Conservation (phyloP, 208 protist species). For the Trypanosoma boissoni region DNA sequence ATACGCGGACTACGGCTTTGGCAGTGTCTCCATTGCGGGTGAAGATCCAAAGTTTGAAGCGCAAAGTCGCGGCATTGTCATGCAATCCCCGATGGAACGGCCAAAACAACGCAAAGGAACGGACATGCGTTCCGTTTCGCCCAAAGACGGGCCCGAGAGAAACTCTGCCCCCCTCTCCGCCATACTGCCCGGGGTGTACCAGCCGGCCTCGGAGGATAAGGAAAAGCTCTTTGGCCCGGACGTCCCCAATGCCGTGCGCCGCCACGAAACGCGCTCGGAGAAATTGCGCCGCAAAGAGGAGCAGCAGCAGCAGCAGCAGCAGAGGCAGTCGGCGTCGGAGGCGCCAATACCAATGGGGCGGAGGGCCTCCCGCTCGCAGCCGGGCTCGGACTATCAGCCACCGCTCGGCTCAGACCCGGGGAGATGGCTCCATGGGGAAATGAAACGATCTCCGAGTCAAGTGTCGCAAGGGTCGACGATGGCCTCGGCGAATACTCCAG, state of each 20-base stretch:
- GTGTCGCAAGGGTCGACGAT: neutral
- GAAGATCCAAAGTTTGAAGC: slow-evolving; percentile 62
- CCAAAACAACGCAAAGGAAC: neutral
- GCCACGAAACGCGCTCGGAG: slow-evolving; percentile 72
- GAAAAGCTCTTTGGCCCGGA: slow-evolving; percentile 77
- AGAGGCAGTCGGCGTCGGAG: slow-evolving; percentile 11
- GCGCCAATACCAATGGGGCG: neutral
- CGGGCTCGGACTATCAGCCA: slow-evolving; percentile 66
- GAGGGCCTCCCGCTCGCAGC: slow-evolving; percentile 14
- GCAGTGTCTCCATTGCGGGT: slow-evolving; percentile 35
- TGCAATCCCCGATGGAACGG: slow-evolving; percentile 26
- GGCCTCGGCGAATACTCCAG: neutral
- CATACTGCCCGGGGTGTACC: slow-evolving; percentile 68
- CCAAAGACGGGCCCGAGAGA: neutral
- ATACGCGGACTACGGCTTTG: slow-evolving; percentile 69
- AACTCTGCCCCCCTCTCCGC: neutral
- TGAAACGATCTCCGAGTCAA: neutral
- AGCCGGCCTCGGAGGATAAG: slow-evolving; percentile 57
- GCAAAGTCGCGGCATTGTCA: slow-evolving; percentile 42
- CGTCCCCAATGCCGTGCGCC: slow-evolving; percentile 67
- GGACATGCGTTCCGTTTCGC: neutral
- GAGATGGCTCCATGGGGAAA: slow-evolving; percentile 28
- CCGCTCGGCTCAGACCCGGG: slow-evolving; percentile 74
- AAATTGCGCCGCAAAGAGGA: slow-evolving; percentile 68
- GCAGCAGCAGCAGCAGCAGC: slow-evolving; percentile 35